phyloP scores from a whole-genome alignment of 768 basidiomycete species.

The Antrodiella citrinella region DNA sequence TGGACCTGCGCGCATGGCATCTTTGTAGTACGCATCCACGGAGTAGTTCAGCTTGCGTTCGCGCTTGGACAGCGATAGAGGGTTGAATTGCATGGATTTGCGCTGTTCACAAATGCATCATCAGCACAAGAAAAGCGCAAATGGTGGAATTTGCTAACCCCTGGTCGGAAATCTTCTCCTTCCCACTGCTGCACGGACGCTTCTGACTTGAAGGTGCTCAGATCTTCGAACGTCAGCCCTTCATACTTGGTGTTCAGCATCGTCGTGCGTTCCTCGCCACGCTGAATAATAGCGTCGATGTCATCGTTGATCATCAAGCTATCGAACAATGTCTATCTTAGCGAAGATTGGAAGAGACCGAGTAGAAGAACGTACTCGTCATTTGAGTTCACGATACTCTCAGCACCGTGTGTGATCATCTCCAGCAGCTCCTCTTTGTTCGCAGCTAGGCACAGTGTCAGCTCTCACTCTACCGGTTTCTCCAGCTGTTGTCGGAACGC shows the following conservation, averaged over 20 bases:
- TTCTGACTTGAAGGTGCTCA: constrained; percentile 96
- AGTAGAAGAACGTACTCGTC: constrained; percentile 50
- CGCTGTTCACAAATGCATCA: constrained; percentile 29
- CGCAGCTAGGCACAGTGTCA: constrained; percentile 50
- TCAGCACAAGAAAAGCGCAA: not conserved
- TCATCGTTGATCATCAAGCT: constrained; percentile 79
- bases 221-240: constrained; percentile 84
- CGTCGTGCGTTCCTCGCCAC: constrained; percentile 84
- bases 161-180: constrained; percentile 76
- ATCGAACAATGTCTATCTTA: not conserved
- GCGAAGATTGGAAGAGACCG: no score
- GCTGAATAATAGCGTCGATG: constrained; percentile 88
- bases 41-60: constrained; percentile 93
- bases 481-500: constrained; percentile 12
- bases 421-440: constrained; percentile 95
- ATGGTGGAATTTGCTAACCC: constrained; percentile 39
- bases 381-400: constrained; percentile 76
- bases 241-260: constrained; percentile 91
- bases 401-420: constrained; percentile 97
- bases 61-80: constrained; percentile 84
- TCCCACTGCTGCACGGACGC: constrained; percentile 91
- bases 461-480: no score
- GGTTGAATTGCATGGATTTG: constrained; percentile 65
- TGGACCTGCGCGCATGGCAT: constrained; percentile 73
- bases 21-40: constrained; percentile 93